These are phyloP conservation scores for Mycena rosella DNA, from an alignment of 768 basidiomycete genomes.

Conservation along the genomic window DNA sequence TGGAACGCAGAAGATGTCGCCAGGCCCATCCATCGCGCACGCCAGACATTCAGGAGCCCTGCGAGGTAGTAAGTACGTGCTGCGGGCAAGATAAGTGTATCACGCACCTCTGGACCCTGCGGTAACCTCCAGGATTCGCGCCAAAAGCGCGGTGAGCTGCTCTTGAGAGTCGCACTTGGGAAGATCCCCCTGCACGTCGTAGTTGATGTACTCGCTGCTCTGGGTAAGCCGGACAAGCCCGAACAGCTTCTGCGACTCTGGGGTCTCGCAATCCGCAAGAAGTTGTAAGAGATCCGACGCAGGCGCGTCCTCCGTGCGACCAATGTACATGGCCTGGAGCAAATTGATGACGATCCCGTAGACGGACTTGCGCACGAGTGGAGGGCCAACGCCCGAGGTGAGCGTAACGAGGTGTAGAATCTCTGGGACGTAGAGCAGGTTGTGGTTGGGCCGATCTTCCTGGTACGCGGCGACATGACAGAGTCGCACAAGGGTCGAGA, in stretches of 20 bases:
- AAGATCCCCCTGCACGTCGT: conserved; percentile 68
- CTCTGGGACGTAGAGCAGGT: conserved; percentile 87
- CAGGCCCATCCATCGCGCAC: conserved; percentile 93
- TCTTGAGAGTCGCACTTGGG: conserved; percentile 75
- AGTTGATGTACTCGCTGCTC: conserved; percentile 75
- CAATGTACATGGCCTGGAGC: conserved; percentile 78
- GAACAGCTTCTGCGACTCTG: conserved; percentile 75
- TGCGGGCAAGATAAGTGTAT: background rate
- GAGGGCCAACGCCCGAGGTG: conserved; percentile 80
- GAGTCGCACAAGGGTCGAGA: conserved; percentile 85
- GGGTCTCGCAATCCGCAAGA: conserved; percentile 69
- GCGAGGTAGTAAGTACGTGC: conserved; percentile 16
- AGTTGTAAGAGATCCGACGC: conserved; percentile 72
- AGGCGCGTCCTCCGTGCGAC: conserved; percentile 70
- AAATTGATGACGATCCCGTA: conserved; percentile 88
- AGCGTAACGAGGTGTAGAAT: conserved; percentile 84
- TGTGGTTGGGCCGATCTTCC: conserved; percentile 70
- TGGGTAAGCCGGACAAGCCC: conserved; percentile 74
- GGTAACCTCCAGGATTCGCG: conserved; percentile 72
- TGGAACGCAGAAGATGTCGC: conserved; percentile 93
- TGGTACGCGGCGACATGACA: conserved; percentile 78
- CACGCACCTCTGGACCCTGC: conserved; percentile 77
- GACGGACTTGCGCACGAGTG: conserved; percentile 81
- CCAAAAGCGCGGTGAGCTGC: conserved; percentile 71
- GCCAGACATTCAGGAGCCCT: conserved; percentile 91